Evolutionary conservation across 257 asterid species (phyloP).

Genomic region (Fraxinus quadrangulata): DNA sequence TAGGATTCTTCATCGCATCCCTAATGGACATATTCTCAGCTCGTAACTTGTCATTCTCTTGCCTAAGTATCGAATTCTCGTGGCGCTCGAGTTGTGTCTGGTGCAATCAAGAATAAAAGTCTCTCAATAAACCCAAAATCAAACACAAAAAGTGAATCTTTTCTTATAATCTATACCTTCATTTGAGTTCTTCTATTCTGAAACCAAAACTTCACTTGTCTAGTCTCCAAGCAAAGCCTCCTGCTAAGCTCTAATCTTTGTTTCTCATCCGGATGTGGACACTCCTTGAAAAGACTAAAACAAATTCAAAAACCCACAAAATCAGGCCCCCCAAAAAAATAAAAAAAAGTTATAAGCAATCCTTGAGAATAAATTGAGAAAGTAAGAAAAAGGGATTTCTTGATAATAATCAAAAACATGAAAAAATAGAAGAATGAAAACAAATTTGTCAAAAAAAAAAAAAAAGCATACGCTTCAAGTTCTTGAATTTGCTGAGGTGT

Average conservation of each 20-base stretch:
- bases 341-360: neutral
- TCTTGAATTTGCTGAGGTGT: constrained; percentile 97
- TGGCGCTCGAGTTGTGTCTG: constrained; percentile 65
- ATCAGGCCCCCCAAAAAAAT: neutral
- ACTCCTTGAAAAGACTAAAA: constrained; percentile 56
- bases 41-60: constrained; percentile 62
- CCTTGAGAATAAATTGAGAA: neutral
- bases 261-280: constrained; percentile 67
- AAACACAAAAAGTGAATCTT: neutral
- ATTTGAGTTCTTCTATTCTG: constrained; percentile 67
- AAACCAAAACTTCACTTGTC: constrained; percentile 73
- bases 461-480: constrained; percentile 14
- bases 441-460: neutral
- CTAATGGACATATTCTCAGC: constrained; percentile 57
- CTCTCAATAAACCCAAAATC: neutral
- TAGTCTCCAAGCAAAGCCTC: constrained; percentile 54
- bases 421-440: neutral
- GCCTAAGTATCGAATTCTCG: constrained; percentile 55
- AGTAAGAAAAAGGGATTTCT: neutral
- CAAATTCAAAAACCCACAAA: neutral
- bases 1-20: constrained; percentile 57
- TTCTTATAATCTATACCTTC: constrained; percentile 41
- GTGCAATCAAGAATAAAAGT: neutral
- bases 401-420: neutral
- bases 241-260: constrained; percentile 59